Percentiles rank a stretch among this genome's conserved stretches.
Conservation (phyloP, 371 early-diverging fungal species). For the Apophysomyces elegans region DNA sequence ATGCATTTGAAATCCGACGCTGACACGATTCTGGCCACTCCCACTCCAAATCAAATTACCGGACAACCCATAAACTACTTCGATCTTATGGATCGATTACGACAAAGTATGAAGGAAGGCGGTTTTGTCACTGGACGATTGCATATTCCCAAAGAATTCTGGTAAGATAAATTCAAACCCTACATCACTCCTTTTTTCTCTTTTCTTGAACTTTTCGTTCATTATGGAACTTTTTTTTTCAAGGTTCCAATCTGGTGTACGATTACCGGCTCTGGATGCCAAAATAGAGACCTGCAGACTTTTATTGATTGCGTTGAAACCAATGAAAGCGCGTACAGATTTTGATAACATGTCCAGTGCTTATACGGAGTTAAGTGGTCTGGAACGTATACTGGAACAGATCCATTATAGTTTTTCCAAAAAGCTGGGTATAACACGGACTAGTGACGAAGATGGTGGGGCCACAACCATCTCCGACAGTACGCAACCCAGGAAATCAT, state of each 20-base stretch:
- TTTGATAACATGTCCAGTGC: slow-evolving; percentile 11
- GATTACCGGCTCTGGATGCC: slow-evolving; percentile 30
- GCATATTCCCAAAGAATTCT: slow-evolving; percentile 38
- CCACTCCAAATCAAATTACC: neutral
- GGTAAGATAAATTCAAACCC: slow-evolving; percentile 17
- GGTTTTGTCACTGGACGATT: slow-evolving; percentile 32
- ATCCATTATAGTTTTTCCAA: slow-evolving; percentile 25
- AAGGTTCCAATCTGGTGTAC: slow-evolving; percentile 37
- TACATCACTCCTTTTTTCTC: no score
- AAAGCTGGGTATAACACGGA: slow-evolving; percentile 16
- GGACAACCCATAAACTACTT: neutral
- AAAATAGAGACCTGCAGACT: slow-evolving; percentile 33
- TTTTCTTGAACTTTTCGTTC: neutral
- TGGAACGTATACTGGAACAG: slow-evolving; percentile 29
- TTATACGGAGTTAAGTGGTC: slow-evolving; percentile 10
- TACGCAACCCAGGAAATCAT: neutral
- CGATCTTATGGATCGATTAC: slow-evolving; percentile 21
- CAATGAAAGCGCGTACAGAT: slow-evolving; percentile 19
- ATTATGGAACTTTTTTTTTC: neutral
- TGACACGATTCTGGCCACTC: neutral
- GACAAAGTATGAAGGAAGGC: slow-evolving; percentile 33
- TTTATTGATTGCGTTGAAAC: slow-evolving; percentile 24
- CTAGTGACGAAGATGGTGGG: neutral
- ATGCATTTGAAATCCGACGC: neutral
- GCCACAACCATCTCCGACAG: neutral